Percentiles rank a stretch among this genome's conserved stretches.
Evolutionary conservation across 1,139 yeast genomes (phyloP).

Genomic region (Saccharomyces pastorianus): DNA sequence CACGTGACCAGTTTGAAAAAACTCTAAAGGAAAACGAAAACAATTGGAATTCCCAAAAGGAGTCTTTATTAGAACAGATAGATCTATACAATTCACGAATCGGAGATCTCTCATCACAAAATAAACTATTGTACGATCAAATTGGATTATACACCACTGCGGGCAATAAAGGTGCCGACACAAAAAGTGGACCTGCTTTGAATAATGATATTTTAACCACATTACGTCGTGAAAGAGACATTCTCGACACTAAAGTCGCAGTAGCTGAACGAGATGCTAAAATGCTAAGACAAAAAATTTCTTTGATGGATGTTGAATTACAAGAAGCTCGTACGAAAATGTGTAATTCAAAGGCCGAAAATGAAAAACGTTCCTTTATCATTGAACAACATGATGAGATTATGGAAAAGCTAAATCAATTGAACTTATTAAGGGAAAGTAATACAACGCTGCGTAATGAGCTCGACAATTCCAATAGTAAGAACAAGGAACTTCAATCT

Average conservation of each 20-base stretch:
- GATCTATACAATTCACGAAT: constrained; percentile 39
- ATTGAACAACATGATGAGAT: constrained; percentile 45
- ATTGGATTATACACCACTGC: constrained; percentile 39
- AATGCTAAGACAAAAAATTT: constrained; percentile 35
- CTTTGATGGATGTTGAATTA: constrained; percentile 30
- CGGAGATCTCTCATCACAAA: constrained; percentile 57
- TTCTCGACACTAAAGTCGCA: constrained; percentile 53
- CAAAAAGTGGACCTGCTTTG: constrained; percentile 18
- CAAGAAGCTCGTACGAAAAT: constrained; percentile 7
- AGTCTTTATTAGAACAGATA: constrained; percentile 47
- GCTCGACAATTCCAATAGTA: constrained; percentile 23
- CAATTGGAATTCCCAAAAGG: constrained; percentile 40
- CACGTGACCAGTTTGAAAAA: constrained; percentile 30
- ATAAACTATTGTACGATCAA: constrained; percentile 60
- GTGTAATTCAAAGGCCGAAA: constrained; percentile 4
- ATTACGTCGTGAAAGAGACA: constrained; percentile 71
- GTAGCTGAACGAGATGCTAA: constrained; percentile 31
- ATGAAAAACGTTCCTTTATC: constrained; percentile 31
- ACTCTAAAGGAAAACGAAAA: constrained; percentile 34
- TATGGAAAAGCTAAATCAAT: constrained; percentile 54
- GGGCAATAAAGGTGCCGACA: not conserved
- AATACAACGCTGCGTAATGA: constrained; percentile 64
- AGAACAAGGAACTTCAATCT: constrained; percentile 30
- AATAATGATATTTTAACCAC: constrained; percentile 43
- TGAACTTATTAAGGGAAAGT: constrained; percentile 67